These are phyloP conservation scores for Cucurbita moschata DNA, from an alignment of 306 rosid genomes.

Conservation along the genomic window DNA sequence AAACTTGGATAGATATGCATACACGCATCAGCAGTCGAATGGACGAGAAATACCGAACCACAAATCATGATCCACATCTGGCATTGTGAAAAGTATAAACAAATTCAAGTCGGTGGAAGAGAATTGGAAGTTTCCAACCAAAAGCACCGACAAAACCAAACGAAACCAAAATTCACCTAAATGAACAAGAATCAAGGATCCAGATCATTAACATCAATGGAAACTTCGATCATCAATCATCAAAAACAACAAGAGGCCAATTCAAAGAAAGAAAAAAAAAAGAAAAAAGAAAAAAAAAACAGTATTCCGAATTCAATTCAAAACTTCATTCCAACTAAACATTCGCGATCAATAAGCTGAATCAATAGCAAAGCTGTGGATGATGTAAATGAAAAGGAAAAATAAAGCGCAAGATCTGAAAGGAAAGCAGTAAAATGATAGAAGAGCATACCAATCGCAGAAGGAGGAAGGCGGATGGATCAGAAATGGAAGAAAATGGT, in stretches of 20 bases:
- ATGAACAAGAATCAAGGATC: background rate
- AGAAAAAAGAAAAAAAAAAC: background rate
- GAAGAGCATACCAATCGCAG: background rate
- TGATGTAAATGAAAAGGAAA: background rate
- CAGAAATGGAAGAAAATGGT: background rate
- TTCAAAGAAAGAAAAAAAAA: background rate
- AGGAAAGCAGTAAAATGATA: background rate
- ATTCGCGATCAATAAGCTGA: background rate
- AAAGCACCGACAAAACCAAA: background rate
- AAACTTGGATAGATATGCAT: background rate
- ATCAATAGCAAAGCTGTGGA: background rate
- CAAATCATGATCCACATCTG: background rate
- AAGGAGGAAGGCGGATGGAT: background rate
- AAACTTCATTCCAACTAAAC: background rate
- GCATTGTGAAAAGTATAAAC: background rate
- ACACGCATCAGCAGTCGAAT: background rate
- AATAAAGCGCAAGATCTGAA: background rate
- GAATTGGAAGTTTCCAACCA: background rate
- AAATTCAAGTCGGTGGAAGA: background rate
- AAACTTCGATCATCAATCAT: background rate
- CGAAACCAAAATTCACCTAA: background rate
- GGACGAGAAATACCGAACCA: background rate
- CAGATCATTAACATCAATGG: background rate
- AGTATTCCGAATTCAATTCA: background rate
- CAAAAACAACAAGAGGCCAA: background rate